Base-by-base conservation (phyloP, 2,329 filamentous ascomycete species). In the Calonectria pseudoreteaudii region DNA sequence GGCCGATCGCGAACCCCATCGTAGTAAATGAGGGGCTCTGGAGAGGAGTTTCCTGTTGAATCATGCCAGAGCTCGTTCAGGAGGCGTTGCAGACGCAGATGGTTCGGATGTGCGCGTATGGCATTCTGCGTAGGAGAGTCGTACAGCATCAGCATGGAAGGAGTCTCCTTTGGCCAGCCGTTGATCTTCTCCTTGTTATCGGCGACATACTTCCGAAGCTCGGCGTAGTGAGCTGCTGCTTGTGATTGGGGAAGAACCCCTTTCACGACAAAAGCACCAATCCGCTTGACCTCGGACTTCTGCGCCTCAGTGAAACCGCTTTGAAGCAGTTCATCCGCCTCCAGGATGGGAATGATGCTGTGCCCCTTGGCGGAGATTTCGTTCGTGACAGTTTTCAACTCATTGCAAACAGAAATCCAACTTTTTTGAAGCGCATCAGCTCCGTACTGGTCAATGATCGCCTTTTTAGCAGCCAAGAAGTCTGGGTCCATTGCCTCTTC, bases 31-130 rank as follows among this genome's bases (percentile, higher is more conserved):
- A 87, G 73, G 0, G 85, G 86, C 1, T 85, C 84, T 4, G 83
- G 76, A 1, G 78, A 82, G 0, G 79, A 79, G 38, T 80, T 79
- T 9, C 73, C 76, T 5, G 76, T 74, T 9, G 78, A 78, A 53
- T 84, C 83, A 64, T 85, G 83, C 82, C 84, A 87, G 30, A 86
- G 81, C 2, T 78, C 80, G 70, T 87, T 87, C 6, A 87, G 77
- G 18, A 80, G 73, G 23, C 81, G 77, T 60, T 86, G 83, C 0
- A 86, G 76, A 10, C 73, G 74, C 30, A 87, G 80, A 26, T 85
- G 83, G 66, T 83, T 82, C 11, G 83, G 83, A 73, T 87, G 82
- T 2, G 84, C 81, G 60, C 86, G 83, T 16, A 84, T 75, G 0
- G 82, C 78, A 28, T 84, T 81, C 72, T 87, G 86, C 0, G 84